Evolutionary conservation across 2,329 filamentous ascomycete genomes (phyloP), one percentile per base, ranked within the genome.

Genomic region (Colletotrichum sp.): DNA sequence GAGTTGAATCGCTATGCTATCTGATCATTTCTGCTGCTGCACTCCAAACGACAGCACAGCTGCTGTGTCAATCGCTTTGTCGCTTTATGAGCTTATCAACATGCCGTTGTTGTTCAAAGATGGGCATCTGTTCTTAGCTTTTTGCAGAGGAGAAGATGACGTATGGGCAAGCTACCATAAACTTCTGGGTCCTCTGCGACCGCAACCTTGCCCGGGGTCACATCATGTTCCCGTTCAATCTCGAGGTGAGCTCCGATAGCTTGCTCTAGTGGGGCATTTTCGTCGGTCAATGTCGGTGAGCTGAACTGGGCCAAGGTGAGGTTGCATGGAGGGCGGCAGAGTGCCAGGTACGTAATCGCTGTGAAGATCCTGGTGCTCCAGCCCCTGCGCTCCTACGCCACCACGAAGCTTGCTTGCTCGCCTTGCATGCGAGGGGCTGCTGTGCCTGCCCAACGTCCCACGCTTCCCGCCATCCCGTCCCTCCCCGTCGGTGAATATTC

Each of bases 371-470:
- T 68, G 28, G 59, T 18, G 44, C 21, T 60, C 55, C 32, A 71
- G 68, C 26, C 72, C 72, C 72, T 75, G 72, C 34, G 26, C 68
- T 32, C 24, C 34, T 64, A 71, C 60, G 72, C 68, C 68, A 75
- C 60, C 49, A 24, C 34, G 62, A 75, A 75, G 68, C 72, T 72
- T 75, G 55, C 64, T 69, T 63, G 28, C 64, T 30, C 30, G 65
- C 57, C 24, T 60, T 21, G 36, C 26, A 13, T 49, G 34, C 70
- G 64, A 68, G 28, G 57, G 65, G 57, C 57, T 36, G 32, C 28
- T 32, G 30, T 52, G 39, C 66, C 30, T 55, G 21, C 30, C 71
- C 62, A 39, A 69, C 65, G 71, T 69, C 28, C 36, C 57, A 34
- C 71, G 39, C 52, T 69, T 30, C 44, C 52, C 34, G 36, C 24